Conservation (phyloP, 805 yeast genomes). For the Yarrowia divulgata region DNA sequence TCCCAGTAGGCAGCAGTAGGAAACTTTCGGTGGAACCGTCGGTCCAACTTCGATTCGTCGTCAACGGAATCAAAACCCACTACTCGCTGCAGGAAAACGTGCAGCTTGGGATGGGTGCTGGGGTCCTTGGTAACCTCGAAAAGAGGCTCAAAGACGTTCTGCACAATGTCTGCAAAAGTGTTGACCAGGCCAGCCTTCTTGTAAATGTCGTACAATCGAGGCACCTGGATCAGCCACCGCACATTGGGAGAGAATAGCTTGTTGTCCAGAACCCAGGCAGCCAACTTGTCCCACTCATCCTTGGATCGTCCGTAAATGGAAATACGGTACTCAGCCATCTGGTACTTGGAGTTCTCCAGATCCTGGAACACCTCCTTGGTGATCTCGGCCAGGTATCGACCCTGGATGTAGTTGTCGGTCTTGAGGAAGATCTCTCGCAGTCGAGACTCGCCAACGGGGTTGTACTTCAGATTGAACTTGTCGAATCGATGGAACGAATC, state of each 20-base stretch:
- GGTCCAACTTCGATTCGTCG: slow-evolving; percentile 93
- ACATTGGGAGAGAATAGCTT: slow-evolving; percentile 91
- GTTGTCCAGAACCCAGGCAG: slow-evolving; percentile 94
- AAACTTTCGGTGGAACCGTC: slow-evolving; percentile 78
- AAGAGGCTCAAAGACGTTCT: slow-evolving; percentile 83
- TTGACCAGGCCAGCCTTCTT: slow-evolving; percentile 73
- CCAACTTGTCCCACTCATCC: slow-evolving; percentile 95
- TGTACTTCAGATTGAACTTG: slow-evolving; percentile 94
- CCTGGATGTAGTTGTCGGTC: slow-evolving; percentile 91
- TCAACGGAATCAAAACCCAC: slow-evolving; percentile 98
- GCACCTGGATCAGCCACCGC: slow-evolving; percentile 96
- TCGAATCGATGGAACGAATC: slow-evolving; percentile 98
- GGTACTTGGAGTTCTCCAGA: slow-evolving; percentile 93
- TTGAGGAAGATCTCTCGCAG: slow-evolving; percentile 93
- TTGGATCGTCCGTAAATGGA: slow-evolving; percentile 89
- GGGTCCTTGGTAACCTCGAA: slow-evolving; percentile 92
- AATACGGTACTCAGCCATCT: slow-evolving; percentile 95
- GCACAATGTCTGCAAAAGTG: slow-evolving; percentile 76
- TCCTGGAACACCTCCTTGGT: slow-evolving; percentile 94
- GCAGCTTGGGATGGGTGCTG: slow-evolving; percentile 84
- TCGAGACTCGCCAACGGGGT: slow-evolving; percentile 98
- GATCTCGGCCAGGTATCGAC: slow-evolving; percentile 88
- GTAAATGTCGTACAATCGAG: slow-evolving; percentile 90
- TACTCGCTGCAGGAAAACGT: slow-evolving; percentile 87
- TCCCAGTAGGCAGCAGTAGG: slow-evolving; percentile 91